Evolutionary conservation across 2,329 filamentous ascomycete genomes (phyloP), one percentile per base, ranked within the genome.

Genomic region (Microsporum canis): DNA sequence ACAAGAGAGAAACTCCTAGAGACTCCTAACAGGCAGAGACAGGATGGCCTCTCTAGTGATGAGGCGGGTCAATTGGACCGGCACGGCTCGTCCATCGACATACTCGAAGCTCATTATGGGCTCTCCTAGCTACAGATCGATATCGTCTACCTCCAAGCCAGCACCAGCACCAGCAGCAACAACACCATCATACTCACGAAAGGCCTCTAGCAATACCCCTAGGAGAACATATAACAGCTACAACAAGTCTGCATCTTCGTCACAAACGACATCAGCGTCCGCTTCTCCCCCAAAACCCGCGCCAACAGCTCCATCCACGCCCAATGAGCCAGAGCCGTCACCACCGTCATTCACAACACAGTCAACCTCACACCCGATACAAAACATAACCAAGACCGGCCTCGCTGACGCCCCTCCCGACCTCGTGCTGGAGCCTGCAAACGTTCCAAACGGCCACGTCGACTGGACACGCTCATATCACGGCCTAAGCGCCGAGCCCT

Each of bases 391-490:
- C 61, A 72, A 75, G 63, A 73, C 70, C 56, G 74, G 74, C 1
- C 69, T 75, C 27, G 63, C 65, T 7, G 72, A 75, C 64, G 68
- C 69, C 43, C 71, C 74, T 4, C 67, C 71, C 29, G 70, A 72
- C 59, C 67, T 72, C 33, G 66, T 71, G 5, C 60, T 58, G 17
- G 60, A 62, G 27, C 36, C 33, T 6, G 39, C 47, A 17, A 47
- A 55, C 17, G 34, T 55, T 12, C 31, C 47, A 12, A 71, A 71
- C 47, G 73, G 74, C 2, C 81, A 82, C 53, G 82, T 88, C 60
- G 87, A 95, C 80, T 96, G 91, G 91, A 84, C 87, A 23, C 84
- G 82, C 57, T 95, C 89, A 12, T 96, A 87, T 78, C 85, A 92
- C 73, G 89, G 89, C 10, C 82, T 96, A 17, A 87, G 86, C 39